Base-by-base conservation (phyloP, 345 rosid species). In the Camelina neglecta region DNA sequence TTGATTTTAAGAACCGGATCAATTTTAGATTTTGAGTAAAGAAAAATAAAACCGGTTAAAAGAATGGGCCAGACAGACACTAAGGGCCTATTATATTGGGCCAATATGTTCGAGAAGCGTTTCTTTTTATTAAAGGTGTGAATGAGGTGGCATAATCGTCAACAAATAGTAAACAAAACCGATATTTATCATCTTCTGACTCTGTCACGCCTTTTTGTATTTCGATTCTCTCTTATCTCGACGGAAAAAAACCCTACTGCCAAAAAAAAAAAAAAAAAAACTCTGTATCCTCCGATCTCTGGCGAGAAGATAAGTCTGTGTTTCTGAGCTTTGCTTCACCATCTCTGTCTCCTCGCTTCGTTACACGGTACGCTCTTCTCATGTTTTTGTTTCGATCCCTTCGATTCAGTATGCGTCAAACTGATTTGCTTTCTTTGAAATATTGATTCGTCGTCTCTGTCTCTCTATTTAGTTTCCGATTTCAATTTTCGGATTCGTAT, bases 181-280 rank as follows among this genome's bases (percentile, higher is more conserved):
- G 35, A 71, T 71, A 3, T 42, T 20, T 39, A 4, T 49, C 23
- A 7, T 72, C 26, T 23, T 26, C 31, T 0, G 31, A 26, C 53
- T 70, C 67, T 57, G 26, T 55, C 44, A 67, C 79, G 61, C 45
- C 53, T 55, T 49, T 60, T 23, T 33, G 35, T 31, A 31, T 5
- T 64, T 48, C 76, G 76, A 71, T 70, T 76, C 61, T 42, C n/a
- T 42, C 63, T 35, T 26, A 39, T 71, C 81, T 36, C 62, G 6
- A 57, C 55, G 67, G 58, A 24, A 65, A 24, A 63, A 72, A 77
- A 59, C 72, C 81, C 72, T 77, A 71, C n/a, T n/a, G 11, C 67
- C 31, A 26, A 29, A 29, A 29, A 29, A 29, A 29, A 26, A 2
- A 24, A 29, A 29, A 29, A 29, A 29, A 18, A 16, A 18, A 7